Base-by-base conservation (phyloP, 306 rosid genomes). In the Carpinus viminea region DNA sequence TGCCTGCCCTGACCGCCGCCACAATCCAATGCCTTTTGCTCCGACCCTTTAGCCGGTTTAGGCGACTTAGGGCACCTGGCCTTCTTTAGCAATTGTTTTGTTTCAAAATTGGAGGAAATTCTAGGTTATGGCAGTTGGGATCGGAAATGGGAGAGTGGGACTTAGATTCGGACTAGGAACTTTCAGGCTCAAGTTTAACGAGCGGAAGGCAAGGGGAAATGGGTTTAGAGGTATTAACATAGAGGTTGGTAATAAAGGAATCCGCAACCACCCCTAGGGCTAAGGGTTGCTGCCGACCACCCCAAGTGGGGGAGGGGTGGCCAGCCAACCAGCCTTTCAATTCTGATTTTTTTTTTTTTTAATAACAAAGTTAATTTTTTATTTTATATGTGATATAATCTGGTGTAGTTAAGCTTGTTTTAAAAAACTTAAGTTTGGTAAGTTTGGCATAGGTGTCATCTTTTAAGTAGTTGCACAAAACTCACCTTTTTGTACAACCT, bases 121-220 rank as follows among this genome's bases (percentile, higher is more conserved):
- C 54, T 10, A 70, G 83, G 70, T 69, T 76, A 73, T 15, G 55
- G 45, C 48, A 64, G 31, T 15, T 76, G 1, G 76, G 82, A 16
- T 52, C 68, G 68, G 86, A 75, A 34, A 78, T 4, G 43, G 47
- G 75, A 47, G 90, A 86, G 41, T 20, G 28, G 84, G 84, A 82
- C 16, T 84, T 89, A 47, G 82, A 84, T 17, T 88, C 84, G 68
- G 85, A 78, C 12, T 26, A 48, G 69, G 86, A 83, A 73, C 79
- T 45, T 68, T 41, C 28, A 41, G 72, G 24, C 59, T 93, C 97
- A 0, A 78, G 77, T 57, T 93, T 93, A 8, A 93, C 77, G 8
- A 87, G 87, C 18, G 47, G 88, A 74, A 66, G 45, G 34, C 31
- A 53, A 31, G 34, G 2, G 34, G 34, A 31, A 31, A 56, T 70